These are phyloP conservation scores for Epichloe amarillans DNA, from an alignment of 2,329 filamentous ascomycete species.

Conservation along the genomic window DNA sequence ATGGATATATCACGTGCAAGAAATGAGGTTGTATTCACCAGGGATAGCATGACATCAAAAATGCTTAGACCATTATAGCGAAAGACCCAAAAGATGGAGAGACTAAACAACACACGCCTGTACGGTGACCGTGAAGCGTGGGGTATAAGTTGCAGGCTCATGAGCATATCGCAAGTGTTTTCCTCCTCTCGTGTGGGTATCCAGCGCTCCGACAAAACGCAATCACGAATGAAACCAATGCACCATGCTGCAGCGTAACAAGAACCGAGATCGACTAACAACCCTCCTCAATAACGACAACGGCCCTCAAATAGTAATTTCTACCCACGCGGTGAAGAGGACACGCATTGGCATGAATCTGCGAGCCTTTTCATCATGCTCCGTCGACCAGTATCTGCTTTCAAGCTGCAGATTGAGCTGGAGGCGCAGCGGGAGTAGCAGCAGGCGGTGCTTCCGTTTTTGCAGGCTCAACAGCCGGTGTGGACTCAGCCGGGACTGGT, in stretches of 20 bases:
- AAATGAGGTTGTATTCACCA: background rate
- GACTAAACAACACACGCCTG: constrained; percentile 5
- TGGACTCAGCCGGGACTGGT: constrained; percentile 2
- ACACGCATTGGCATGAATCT: background rate
- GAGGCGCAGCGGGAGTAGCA: constrained; percentile 1
- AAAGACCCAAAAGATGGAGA: constrained; percentile 7
- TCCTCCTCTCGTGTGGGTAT: constrained; percentile 18
- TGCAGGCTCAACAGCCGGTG: constrained; percentile 9
- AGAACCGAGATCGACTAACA: background rate
- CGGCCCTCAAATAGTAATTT: background rate
- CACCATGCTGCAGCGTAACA: constrained; percentile 4
- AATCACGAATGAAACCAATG: constrained; percentile 9
- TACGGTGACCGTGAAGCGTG: constrained; percentile 4
- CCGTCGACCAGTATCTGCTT: background rate
- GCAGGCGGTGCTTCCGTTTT: constrained; percentile 17
- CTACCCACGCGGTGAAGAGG: background rate
- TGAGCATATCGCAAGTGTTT: constrained; percentile 12
- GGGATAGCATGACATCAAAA: background rate
- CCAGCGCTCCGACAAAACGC: constrained; percentile 14
- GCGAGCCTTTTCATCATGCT: background rate
- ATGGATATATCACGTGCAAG: background rate
- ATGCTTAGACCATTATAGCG: constrained; percentile 5
- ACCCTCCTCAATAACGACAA: constrained; percentile 1
- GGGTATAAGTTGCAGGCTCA: constrained; percentile 19
- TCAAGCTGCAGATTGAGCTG: constrained; percentile 1